These are phyloP conservation scores for Paraconiothyrium sp. DNA, from an alignment of 2,329 filamentous ascomycete genomes.

Conservation along the genomic window DNA sequence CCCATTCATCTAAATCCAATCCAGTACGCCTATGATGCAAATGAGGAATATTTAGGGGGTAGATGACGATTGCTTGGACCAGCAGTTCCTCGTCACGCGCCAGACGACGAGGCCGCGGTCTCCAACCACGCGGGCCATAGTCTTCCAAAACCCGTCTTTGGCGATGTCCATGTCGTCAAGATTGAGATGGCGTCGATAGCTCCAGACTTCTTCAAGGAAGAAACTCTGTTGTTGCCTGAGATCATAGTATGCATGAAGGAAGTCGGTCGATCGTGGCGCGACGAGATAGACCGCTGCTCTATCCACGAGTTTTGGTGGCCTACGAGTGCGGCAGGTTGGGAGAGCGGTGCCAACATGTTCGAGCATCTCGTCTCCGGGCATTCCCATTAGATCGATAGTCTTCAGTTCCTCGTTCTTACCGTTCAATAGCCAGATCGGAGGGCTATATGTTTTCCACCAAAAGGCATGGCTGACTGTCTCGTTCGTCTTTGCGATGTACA, in stretches of 20 bases:
- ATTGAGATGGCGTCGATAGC: constrained; percentile 73
- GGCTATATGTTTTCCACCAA: constrained; percentile 90
- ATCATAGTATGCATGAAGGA: constrained; percentile 66
- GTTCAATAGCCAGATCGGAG: constrained; percentile 81
- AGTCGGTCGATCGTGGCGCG: constrained; percentile 75
- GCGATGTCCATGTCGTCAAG: constrained; percentile 83
- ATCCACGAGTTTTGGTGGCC: constrained; percentile 54
- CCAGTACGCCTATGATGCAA: background rate
- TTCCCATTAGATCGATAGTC: constrained; percentile 78
- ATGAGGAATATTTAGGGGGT: background rate
- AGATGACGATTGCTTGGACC: constrained; percentile 20
- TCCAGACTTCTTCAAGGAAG: constrained; percentile 75
- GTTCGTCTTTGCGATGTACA: constrained; percentile 75
- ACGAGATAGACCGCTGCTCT: constrained; percentile 69
- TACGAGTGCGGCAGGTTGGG: constrained; percentile 52
- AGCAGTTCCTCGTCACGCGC: constrained; percentile 53
- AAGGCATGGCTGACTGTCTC: constrained; percentile 72
- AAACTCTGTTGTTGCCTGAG: constrained; percentile 54
- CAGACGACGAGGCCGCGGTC: constrained; percentile 58
- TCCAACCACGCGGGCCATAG: constrained; percentile 71
- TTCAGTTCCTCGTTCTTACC: constrained; percentile 76
- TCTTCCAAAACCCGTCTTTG: constrained; percentile 78
- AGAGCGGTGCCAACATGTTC: constrained; percentile 67
- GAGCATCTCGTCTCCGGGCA: constrained; percentile 69
- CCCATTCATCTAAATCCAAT: background rate